Evolutionary conservation across 164 flowering plant genomes (phyloP), one percentile per base, ranked within the genome.

Genomic region (Vitis riparia): DNA sequence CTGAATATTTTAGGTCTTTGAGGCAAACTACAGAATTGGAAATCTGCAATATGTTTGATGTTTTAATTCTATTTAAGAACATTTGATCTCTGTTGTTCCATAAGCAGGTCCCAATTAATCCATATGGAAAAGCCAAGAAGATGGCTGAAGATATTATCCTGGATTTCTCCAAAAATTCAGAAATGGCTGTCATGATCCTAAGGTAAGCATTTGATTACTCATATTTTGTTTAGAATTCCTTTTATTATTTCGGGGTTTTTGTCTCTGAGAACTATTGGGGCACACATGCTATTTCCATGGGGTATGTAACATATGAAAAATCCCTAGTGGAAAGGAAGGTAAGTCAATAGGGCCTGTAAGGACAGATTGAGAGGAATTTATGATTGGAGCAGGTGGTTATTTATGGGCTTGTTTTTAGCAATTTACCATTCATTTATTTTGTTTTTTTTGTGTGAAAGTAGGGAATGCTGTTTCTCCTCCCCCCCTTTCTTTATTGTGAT

Each of bases 61-160:
- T 16, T 55, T 66, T 15, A 53, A 8, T 32, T 73, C 68, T 53
- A 49, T 16, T 68, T 11, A 55, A 13, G 32, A 57, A n/a, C 51
- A 23, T 53, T 44, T 60, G 16, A 63, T 58, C 32, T 65, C 52
- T 17, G n/a, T 55, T 19, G 1, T 19, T 71, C 64, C 23, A 15
- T 65, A 32, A 78, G 55, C 86, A 91, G 99, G 76, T 73, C 58
- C 98, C 99, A 19, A 95, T 93, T 30, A 95, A 95, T 76, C 99
- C 99, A 59, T 95, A 95, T 80, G 98, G 99, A 67, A 95, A 95
- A 81, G 99, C 99, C 55, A 95, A 95, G 88, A 95, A 95, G 79
- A 95, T 95, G 99, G 90, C 99, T 17, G 99, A 95, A 76, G 98
- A 95, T 78, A 89, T 95, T 55, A 91, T 95, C 50, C 79, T 91